Base-by-base conservation (phyloP, 352 stramenopile genomes). In the Pythium scleroteichum region DNA sequence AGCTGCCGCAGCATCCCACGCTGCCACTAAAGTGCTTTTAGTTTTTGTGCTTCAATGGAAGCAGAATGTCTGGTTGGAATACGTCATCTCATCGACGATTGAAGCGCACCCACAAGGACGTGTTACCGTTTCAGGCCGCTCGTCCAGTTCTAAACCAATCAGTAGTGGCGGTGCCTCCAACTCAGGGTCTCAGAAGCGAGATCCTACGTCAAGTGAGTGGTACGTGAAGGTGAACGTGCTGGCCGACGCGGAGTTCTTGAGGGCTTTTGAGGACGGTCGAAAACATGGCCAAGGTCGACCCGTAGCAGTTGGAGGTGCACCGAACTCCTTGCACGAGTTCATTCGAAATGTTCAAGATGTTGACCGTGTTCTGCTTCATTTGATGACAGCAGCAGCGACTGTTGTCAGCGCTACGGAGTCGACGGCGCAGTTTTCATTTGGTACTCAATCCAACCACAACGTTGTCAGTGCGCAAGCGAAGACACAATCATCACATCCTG, bases 1-100 rank as follows among this genome's bases (percentile, higher is more conserved):
- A 22, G 6, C 24, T 26, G 20, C 26, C 9, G 47, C 40, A 9
- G 19, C 35, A 22, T 20, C 35, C 53, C 44, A 49, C 26, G 26
- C 39, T 8, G 64, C 82, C 13, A 87, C 73, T 2, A 91, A 94
- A 47, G 78, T 94, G 35, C 58, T 90, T 24, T 68, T 95, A 48
- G 82, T 94, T 7, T 96, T 93, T 41, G 68, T 94, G 38, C 57
- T 96, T 19, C 73, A 96, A 53, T 96, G 87, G 87, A 94, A 94
- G 54, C 81, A 92, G 40, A 90, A 94, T 54, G 82, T 96, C 39
- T 96, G 87, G 85, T 66, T 96, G 22, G 85, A 96, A 68, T 96
- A 96, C 48, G 84, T 94, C 17, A 75, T 95, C 4, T 81, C 83
- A 4, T 81, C 79, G 17, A 90, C 84, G 1, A 90, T 73, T 13